phyloP scores from a whole-genome alignment of 352 stramenopile genomes.

The Phytophthora aleatoria region DNA sequence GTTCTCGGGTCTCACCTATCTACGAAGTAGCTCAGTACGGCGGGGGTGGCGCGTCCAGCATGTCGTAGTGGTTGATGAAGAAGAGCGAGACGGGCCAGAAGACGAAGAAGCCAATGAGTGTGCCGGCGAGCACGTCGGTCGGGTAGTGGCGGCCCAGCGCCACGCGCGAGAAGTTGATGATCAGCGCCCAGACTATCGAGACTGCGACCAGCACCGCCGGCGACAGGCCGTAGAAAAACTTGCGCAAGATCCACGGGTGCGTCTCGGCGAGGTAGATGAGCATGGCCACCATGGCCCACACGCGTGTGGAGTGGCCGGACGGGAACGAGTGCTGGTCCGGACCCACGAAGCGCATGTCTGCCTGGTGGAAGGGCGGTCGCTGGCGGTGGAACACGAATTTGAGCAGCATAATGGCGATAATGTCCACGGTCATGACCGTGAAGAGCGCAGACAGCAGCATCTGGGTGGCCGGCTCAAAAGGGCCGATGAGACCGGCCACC shows the following conservation, averaged over 20 bases:
- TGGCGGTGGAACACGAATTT: conserved; percentile 77
- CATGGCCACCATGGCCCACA: conserved; percentile 72
- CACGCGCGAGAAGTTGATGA: conserved; percentile 82
- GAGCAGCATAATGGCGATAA: conserved; percentile 79
- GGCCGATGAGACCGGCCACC: conserved; percentile 35
- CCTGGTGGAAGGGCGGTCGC: conserved; percentile 74
- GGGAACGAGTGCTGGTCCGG: conserved; percentile 89
- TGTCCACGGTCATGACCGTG: conserved; percentile 61
- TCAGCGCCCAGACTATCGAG: conserved; percentile 55
- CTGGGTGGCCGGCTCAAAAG: conserved; percentile 40
- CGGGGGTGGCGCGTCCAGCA: conserved; percentile 23
- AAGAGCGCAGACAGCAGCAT: conserved; percentile 44
- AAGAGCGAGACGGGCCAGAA: conserved; percentile 64
- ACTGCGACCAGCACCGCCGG: conserved; percentile 47
- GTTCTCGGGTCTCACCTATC: conserved; percentile 5
- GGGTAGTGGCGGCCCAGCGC: conserved; percentile 85
- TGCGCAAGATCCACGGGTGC: conserved; percentile 46
- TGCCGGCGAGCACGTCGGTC: conserved; percentile 71
- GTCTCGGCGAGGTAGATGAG: conserved; percentile 60
- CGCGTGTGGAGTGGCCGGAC: conserved; percentile 80
- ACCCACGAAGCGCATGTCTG: conserved; percentile 76
- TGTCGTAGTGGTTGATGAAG: conserved; percentile 32
- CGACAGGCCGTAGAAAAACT: conserved; percentile 59
- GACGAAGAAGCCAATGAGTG: conserved; percentile 62
- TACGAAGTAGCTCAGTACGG: conserved; percentile 11